A percentile compares a stretch with the other conserved stretches of the same genome.
These are phyloP conservation scores for Metschnikowia proteae DNA, from an alignment of 805 yeast species.

Conservation along the genomic window DNA sequence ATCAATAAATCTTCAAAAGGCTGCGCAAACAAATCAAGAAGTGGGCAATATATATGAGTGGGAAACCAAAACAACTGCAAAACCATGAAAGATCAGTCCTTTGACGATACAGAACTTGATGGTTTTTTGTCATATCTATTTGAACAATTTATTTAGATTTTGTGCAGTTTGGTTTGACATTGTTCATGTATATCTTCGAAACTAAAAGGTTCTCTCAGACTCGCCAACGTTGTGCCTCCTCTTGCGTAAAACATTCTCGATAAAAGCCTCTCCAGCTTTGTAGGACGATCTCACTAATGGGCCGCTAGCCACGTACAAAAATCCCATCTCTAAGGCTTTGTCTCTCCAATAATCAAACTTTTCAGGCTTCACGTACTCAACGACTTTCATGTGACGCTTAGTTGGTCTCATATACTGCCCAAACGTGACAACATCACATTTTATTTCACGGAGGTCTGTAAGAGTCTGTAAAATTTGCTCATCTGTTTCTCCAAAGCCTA, in stretches of 20 bases:
- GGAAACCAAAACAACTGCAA: not conserved
- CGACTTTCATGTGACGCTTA: slow-evolving; percentile 97
- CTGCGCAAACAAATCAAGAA: slow-evolving; percentile 1
- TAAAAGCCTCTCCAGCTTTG: slow-evolving; percentile 97
- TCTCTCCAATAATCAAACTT: slow-evolving; percentile 93
- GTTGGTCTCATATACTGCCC: slow-evolving; percentile 99
- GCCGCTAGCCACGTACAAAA: slow-evolving; percentile 94
- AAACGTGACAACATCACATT: slow-evolving; percentile 93
- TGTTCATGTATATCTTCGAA: not conserved
- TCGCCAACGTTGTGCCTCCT: slow-evolving; percentile 54
- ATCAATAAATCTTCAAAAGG: not conserved
- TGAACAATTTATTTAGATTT: not conserved
- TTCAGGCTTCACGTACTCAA: slow-evolving; percentile 89
- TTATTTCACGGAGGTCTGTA: slow-evolving; percentile 65
- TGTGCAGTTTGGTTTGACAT: not conserved
- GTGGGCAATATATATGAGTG: not conserved
- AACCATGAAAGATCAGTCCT: not conserved
- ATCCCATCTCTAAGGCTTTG: slow-evolving; percentile 82
- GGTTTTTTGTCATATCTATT: not conserved
- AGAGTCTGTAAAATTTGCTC: slow-evolving; percentile 78
- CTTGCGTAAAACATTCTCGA: slow-evolving; percentile 85
- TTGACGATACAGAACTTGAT: too few species aligned
- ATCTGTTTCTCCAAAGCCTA: slow-evolving; percentile 95
- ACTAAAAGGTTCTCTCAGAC: slow-evolving; percentile 24
- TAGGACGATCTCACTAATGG: slow-evolving; percentile 95